Base-by-base conservation (phyloP, 345 rosid species). In the Draba incana region DNA sequence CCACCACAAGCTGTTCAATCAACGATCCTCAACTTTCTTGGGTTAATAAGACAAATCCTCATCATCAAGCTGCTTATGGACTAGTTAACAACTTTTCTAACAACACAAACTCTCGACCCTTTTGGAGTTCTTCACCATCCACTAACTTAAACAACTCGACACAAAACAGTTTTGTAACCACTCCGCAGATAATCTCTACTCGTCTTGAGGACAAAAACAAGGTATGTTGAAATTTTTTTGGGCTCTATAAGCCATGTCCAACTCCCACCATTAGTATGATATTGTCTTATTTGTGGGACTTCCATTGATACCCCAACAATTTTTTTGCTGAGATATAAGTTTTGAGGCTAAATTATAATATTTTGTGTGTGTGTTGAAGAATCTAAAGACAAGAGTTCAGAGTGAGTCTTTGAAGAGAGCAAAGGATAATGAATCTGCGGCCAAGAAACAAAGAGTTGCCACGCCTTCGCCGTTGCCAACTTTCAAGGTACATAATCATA, bases 381-480 rank as follows among this genome's bases (percentile, higher is more conserved):
- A 62, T 55, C 46, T 47, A 57, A 68, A 75, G 59, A 31, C 47
- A 54, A 68, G 57, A 67, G 84, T 69, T 38, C 75, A 39, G 12
- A 53, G 75, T 14, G 79, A 64, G 64, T 61, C 66, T 27, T 61
- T 63, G 63, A 76, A 52, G 73, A 92, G 76, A 81, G 77, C 82
- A 80, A 80, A 68, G 47, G 75, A 76, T 59, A 64, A 56, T 64
- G 97, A 83, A 68, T 49, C 83, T 61, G 64, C 79, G 62, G 66
- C 79, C 5, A 87, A 89, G 70, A 84, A 89, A 83, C 80, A 84
- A 4, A 76, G 96, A 76, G 80, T 84, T 48, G 84, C 86, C 74
- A 84, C 96, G 28, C 80, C 97, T 45, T 85, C 93, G 11, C 81
- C 98, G 15, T 75, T 86, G 66, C 98, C 96, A 59, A 79, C 93